These are phyloP conservation scores for Diaporthe aspalathi DNA, from an alignment of 2,329 filamentous ascomycete genomes.

Conservation along the genomic window DNA sequence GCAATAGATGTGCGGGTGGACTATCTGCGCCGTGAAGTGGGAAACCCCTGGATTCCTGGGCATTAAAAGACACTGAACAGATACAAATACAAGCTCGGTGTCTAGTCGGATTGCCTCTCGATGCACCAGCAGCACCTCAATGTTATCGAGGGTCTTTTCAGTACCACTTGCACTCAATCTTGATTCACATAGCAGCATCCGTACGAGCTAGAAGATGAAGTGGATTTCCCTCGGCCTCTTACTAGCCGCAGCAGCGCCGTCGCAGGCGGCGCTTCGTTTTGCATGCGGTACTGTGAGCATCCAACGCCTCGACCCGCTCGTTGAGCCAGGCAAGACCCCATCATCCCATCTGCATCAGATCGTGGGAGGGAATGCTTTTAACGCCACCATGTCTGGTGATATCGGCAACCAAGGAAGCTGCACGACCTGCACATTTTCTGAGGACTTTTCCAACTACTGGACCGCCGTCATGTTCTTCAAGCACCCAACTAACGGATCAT, in stretches of 20 bases:
- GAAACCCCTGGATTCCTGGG: background rate
- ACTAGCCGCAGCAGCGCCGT: constrained; percentile 33
- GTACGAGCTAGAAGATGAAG: background rate
- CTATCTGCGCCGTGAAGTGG: background rate
- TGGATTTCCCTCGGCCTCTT: constrained; percentile 12
- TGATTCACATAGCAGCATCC: background rate
- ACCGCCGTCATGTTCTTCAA: constrained; percentile 46
- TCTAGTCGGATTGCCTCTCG: background rate
- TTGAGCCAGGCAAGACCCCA: constrained; percentile 41
- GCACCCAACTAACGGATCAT: constrained; percentile 41
- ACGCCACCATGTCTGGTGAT: constrained; percentile 45
- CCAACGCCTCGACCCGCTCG: constrained; percentile 45
- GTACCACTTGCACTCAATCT: too few species aligned
- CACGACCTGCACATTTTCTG: constrained; percentile 50
- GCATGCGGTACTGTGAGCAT: constrained; percentile 47
- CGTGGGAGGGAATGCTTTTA: constrained; percentile 43
- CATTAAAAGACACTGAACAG: background rate
- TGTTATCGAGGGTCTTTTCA: background rate
- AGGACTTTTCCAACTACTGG: constrained; percentile 51
- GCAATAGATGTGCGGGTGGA: background rate
- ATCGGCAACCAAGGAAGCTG: constrained; percentile 47
- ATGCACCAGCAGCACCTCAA: too few species aligned
- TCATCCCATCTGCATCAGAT: constrained; percentile 44
- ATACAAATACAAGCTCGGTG: background rate
- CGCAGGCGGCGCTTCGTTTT: constrained; percentile 46